phyloP scores from a whole-genome alignment of 306 rosid genomes.

The Pyrus betulifolia region DNA sequence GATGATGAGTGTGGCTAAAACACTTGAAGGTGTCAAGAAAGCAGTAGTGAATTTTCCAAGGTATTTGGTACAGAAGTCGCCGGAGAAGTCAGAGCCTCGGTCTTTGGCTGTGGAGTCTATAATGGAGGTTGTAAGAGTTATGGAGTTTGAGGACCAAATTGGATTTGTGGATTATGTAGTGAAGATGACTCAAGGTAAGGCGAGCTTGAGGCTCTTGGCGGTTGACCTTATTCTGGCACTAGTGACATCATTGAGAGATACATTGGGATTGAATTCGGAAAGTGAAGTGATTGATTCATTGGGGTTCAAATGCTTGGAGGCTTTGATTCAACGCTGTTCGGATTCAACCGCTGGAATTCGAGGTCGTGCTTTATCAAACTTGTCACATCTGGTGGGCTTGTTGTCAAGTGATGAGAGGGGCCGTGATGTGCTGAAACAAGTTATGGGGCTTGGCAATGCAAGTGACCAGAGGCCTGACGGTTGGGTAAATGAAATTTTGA shows the following conservation, averaged over 20 bases:
- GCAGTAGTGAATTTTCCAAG: conserved; percentile 64
- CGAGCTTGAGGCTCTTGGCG: conserved; percentile 62
- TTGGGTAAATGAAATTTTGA: conserved; percentile 44
- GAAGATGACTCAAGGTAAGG: conserved; percentile 66
- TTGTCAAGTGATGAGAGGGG: conserved; percentile 34
- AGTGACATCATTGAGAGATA: conserved; percentile 42
- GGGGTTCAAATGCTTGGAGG: conserved; percentile 69
- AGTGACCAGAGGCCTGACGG: conserved; percentile 20
- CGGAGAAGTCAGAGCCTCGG: conserved; percentile 74
- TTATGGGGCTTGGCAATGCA: conserved; percentile 50
- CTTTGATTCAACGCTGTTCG: conserved; percentile 67
- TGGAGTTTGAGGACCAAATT: conserved; percentile 52
- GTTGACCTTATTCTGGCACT: conserved; percentile 65
- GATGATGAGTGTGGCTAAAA: conserved; percentile 19
- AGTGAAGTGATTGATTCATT: conserved; percentile 39
- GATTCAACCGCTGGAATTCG: conserved; percentile 59
- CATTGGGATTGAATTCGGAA: conserved; percentile 46
- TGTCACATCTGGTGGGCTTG: conserved; percentile 65
- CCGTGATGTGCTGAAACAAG: conserved; percentile 37
- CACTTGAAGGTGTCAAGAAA: conserved; percentile 44
- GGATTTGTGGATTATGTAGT: conserved; percentile 63
- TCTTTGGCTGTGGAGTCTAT: conserved; percentile 74
- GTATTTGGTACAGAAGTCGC: conserved; percentile 66
- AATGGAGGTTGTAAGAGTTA: conserved; percentile 48
- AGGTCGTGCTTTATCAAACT: conserved; percentile 62